Base-by-base conservation (phyloP, 2,329 filamentous ascomycete species). In the Phialocephala subalpina region DNA sequence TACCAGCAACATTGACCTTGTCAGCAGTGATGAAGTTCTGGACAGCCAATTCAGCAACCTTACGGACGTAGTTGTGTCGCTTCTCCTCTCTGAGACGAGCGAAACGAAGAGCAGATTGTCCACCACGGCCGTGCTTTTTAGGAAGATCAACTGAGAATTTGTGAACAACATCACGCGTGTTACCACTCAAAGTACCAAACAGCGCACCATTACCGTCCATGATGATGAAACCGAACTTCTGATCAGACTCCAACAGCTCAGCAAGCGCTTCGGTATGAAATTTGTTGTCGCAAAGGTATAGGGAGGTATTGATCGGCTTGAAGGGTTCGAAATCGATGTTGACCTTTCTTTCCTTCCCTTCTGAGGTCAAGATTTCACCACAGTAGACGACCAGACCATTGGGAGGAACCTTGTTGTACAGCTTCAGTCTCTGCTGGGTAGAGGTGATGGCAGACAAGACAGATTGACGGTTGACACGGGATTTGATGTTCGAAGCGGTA, bases 241-340 rank as follows among this genome's bases (percentile, higher is more conserved):
- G 96, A 80, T 99, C 96, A 20, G 95, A 97, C 83, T 99, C 96
- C 72, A 99, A 90, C 76, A 99, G 88, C 84, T 99, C 96, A 72
- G 94, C 96, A 72, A 99, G 84, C 20, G 96, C 95, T 82, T 99
- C 96, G 65, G 96, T 99, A 80, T 99, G 96, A 82, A 99, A 99
- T 79, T 99, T 99, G 87, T 99, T 99, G 89, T 99, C 96, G 84
- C 96, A 99, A 68, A 99, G 92, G 81, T 99, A 99, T 56, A 99
- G 88, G 53, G 97, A 99, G 40, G 96, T 99, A 82, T 99, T 99
- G 89, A 99, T 99, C 68, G 96, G 96, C 87, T 99, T 99, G 87
- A 99, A 99, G 36, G 96, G 96, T 83, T 99, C 96, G 80, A 99
- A 99, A 79, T 99, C 97, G 80, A 99, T 99, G 82, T 99, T 99